These are phyloP conservation scores for Globisporangium sylvaticum DNA, from an alignment of 352 stramenopile genomes.

Conservation along the genomic window DNA sequence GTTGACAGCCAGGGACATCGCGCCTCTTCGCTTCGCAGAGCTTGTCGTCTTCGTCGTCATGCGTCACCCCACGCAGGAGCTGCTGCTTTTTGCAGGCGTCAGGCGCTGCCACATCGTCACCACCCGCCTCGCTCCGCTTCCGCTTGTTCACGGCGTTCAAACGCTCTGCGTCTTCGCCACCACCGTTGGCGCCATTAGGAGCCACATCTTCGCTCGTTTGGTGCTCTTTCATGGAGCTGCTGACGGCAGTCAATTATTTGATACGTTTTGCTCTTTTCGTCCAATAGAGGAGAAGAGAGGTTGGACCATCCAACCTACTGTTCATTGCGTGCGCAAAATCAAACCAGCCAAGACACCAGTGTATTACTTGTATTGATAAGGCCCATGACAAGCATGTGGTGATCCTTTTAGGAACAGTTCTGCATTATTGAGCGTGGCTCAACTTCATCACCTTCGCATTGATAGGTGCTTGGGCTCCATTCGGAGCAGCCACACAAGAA, in stretches of 20 bases:
- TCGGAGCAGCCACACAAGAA: conserved; percentile 22
- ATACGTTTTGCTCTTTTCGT: too few species aligned
- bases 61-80: neutral
- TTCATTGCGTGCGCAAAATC: too few species aligned
- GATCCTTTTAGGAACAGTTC: too few species aligned
- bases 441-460: too few species aligned
- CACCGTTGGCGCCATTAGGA: neutral
- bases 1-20: neutral
- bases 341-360: too few species aligned
- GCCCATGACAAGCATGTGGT: too few species aligned
- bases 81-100: neutral
- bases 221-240: neutral
- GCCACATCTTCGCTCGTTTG: neutral
- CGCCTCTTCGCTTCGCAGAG: neutral
- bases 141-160: neutral
- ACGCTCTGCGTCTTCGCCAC: too few species aligned
- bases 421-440: too few species aligned
- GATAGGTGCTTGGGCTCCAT: too few species aligned
- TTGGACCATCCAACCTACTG: neutral
- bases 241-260: too few species aligned
- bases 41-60: neutral
- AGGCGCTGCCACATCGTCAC: neutral
- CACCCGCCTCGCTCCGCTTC: neutral
- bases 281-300: neutral
- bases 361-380: too few species aligned